Conservation (phyloP, 805 yeast species). For the Debaryomyces hansenii region DNA sequence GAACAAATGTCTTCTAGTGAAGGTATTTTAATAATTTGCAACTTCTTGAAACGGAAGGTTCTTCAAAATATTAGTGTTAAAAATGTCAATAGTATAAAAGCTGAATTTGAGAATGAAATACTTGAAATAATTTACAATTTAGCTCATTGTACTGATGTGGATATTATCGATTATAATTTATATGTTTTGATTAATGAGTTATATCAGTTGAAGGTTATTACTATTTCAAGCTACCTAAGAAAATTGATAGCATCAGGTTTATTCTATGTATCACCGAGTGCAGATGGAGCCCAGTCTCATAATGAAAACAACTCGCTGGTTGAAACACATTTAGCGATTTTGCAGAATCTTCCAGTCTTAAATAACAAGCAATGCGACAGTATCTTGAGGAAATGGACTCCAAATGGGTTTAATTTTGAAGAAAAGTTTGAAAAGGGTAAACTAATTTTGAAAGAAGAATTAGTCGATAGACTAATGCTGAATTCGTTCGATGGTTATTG, state of each 20-base stretch:
- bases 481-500: conserved; percentile 16
- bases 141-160: conserved; percentile 22
- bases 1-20: conserved; percentile 29
- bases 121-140: conserved; percentile 38
- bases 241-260: conserved; percentile 84
- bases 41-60: conserved; percentile 44
- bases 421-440: conserved; percentile 41
- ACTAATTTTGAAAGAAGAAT: conserved; percentile 27
- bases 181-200: conserved; percentile 54
- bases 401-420: conserved; percentile 27
- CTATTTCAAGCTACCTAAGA: conserved; percentile 69
- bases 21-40: conserved; percentile 39
- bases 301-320: conserved; percentile 14
- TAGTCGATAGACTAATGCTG: conserved; percentile 30
- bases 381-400: conserved; percentile 51
- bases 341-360: conserved; percentile 58
- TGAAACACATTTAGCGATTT: conserved; percentile 51
- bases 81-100: conserved; percentile 27
- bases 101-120: conserved; percentile 46
- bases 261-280: conserved; percentile 54
- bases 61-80: conserved; percentile 18
- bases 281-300: conserved; percentile 7
- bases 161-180: conserved; percentile 24
- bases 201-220: conserved; percentile 48
- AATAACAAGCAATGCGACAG: conserved; percentile 56